Conservation (phyloP, 2,329 filamentous ascomycete genomes). For the Trichoderma atroviride region DNA sequence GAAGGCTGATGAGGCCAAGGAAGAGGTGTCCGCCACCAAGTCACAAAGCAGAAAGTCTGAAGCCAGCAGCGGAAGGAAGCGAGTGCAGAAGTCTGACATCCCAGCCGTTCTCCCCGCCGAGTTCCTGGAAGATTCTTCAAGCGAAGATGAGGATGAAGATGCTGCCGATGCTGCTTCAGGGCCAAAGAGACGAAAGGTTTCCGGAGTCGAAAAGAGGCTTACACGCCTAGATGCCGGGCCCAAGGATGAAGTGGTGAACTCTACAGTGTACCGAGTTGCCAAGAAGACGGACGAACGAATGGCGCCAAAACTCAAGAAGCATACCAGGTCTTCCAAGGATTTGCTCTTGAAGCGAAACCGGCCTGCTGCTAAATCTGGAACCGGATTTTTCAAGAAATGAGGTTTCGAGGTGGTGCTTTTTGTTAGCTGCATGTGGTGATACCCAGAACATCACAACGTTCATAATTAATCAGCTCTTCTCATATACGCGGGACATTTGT, state of each 20-base stretch:
- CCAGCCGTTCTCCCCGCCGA: slow-evolving; percentile 56
- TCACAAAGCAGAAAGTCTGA: slow-evolving; percentile 29
- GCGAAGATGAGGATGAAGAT: slow-evolving; percentile 45
- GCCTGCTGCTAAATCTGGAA: slow-evolving; percentile 39
- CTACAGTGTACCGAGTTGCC: slow-evolving; percentile 57
- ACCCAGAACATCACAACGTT: not conserved
- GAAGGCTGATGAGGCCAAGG: slow-evolving; percentile 35
- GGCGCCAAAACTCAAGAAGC: slow-evolving; percentile 52
- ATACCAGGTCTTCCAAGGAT: slow-evolving; percentile 47
- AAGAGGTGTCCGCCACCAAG: slow-evolving; percentile 31
- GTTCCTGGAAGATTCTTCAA: slow-evolving; percentile 56
- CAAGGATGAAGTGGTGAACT: slow-evolving; percentile 53
- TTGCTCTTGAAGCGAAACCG: slow-evolving; percentile 51
- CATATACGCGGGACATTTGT: not conserved
- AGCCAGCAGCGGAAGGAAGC: slow-evolving; percentile 30
- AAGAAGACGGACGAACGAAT: slow-evolving; percentile 50
- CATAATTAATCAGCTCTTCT: not conserved
- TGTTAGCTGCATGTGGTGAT: not conserved
- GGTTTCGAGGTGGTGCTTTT: not conserved
- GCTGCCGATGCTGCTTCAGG: slow-evolving; percentile 32
- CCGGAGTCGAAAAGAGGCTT: slow-evolving; percentile 44
- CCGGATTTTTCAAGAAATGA: slow-evolving; percentile 48
- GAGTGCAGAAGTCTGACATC: slow-evolving; percentile 42
- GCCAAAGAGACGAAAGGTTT: slow-evolving; percentile 50
- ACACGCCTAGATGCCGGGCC: slow-evolving; percentile 44